phyloP scores from a whole-genome alignment of 768 basidiomycete genomes.

The Suillus ampliporus region DNA sequence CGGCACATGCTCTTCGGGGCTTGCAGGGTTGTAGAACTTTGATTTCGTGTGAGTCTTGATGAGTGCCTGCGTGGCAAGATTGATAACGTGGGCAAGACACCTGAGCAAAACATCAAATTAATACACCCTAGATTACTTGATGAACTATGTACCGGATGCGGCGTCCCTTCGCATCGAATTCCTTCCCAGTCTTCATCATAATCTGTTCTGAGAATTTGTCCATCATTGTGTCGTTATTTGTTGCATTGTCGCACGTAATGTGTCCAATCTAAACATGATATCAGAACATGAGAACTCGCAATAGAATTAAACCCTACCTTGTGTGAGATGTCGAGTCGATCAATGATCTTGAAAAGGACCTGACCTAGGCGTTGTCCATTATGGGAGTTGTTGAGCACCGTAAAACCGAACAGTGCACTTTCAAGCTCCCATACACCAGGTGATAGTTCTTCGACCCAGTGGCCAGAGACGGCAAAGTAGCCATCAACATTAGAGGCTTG shows the following conservation, averaged over 20 bases:
- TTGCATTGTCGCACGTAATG: constrained; percentile 34
- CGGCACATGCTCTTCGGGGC: constrained; percentile 17
- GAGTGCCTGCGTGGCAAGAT: constrained; percentile 38
- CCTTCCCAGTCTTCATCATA: neutral
- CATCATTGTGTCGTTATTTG: constrained; percentile 4
- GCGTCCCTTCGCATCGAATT: neutral
- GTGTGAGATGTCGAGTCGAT: neutral
- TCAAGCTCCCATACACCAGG: constrained; percentile 30
- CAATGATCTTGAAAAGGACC: constrained; percentile 26
- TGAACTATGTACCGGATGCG: constrained; percentile 16
- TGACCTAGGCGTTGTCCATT: constrained; percentile 40
- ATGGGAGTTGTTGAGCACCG: constrained; percentile 42
- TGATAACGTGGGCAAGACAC: constrained; percentile 42
- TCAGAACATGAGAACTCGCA: neutral
- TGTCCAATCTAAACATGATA: neutral
- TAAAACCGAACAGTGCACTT: constrained; percentile 41
- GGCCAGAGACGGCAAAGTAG: constrained; percentile 44
- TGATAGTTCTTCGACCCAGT: constrained; percentile 41
- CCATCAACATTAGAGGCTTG: constrained; percentile 41
- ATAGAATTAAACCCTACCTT: neutral
- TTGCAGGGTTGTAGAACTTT: constrained; percentile 27
- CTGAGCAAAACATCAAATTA: constrained; percentile 17
- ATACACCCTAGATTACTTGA: too few species aligned
- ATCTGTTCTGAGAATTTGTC: neutral
- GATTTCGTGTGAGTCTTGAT: constrained; percentile 30